These are phyloP conservation scores for Xylaria polymorpha DNA, from an alignment of 2,329 filamentous ascomycete genomes.

Conservation along the genomic window DNA sequence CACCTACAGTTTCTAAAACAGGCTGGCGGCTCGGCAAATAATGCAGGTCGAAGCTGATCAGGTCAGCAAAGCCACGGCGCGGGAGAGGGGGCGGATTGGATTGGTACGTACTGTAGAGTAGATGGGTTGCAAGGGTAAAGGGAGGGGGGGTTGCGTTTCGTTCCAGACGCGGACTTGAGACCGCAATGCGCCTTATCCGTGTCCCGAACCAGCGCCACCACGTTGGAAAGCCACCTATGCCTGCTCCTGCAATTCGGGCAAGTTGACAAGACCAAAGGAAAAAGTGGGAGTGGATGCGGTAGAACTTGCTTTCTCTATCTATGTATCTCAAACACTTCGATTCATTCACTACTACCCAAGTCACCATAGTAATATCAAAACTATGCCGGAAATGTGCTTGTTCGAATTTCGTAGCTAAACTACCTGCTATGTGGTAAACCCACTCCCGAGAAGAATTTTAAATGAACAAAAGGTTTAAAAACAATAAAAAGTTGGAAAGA, in stretches of 20 bases:
- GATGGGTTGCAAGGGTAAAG: constrained; percentile 1
- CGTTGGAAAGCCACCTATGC: background rate
- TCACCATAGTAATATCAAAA: too few species aligned
- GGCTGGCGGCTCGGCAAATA: background rate
- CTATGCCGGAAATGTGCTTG: constrained; percentile 32
- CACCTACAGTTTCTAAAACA: constrained; percentile 13
- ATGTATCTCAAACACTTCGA: too few species aligned
- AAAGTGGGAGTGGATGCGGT: background rate
- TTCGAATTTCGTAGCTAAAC: constrained; percentile 31
- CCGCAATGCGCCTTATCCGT: constrained; percentile 30
- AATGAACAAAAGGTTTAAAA: constrained; percentile 9
- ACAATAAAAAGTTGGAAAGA: constrained; percentile 26
- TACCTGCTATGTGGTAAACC: constrained; percentile 30
- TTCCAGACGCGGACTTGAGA: constrained; percentile 29
- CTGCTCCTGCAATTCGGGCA: background rate
- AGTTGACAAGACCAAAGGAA: background rate
- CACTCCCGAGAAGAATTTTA: constrained; percentile 15
- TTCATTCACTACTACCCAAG: background rate
- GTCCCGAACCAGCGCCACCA: constrained; percentile 15
- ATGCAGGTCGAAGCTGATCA: constrained; percentile 1
- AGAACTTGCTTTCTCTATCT: background rate
- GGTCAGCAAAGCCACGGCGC: constrained; percentile 8
- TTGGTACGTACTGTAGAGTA: background rate
- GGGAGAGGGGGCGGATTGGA: background rate
- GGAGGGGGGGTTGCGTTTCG: background rate